phyloP scores from a whole-genome alignment of 257 asterid genomes.

The Solanum pimpinellifolium region DNA sequence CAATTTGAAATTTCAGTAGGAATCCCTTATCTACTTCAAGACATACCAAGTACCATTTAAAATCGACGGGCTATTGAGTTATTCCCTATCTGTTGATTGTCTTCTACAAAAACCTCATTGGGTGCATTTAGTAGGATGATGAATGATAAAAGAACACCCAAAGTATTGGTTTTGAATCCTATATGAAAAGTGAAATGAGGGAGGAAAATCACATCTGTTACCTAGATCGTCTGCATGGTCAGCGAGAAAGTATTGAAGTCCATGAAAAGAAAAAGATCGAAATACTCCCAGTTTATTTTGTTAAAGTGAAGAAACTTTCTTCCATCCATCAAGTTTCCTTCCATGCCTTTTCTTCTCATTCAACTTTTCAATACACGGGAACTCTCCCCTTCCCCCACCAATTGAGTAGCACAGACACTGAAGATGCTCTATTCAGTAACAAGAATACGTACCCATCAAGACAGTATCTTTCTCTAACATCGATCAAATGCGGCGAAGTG shows the following conservation, averaged over 20 bases:
- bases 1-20: background rate
- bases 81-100: background rate
- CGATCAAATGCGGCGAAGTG: conserved; percentile 89
- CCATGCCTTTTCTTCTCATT: background rate
- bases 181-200: background rate
- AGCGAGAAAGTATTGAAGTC: background rate
- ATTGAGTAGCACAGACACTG: background rate
- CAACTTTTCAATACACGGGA: background rate
- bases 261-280: background rate
- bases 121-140: background rate
- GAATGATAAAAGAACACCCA: background rate
- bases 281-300: background rate
- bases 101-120: background rate
- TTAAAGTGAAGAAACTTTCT: background rate
- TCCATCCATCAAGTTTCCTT: background rate
- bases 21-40: background rate
- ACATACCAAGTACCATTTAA: background rate
- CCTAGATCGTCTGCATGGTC: background rate
- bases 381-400: too few relatives aligned
- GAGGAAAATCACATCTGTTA: background rate
- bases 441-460: conserved; percentile 49
- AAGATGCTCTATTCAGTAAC: background rate
- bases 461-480: conserved; percentile 88
- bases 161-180: background rate
- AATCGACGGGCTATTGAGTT: background rate